Base-by-base conservation (phyloP, 176 grass and related monocot species). In the Musa itinerans region DNA sequence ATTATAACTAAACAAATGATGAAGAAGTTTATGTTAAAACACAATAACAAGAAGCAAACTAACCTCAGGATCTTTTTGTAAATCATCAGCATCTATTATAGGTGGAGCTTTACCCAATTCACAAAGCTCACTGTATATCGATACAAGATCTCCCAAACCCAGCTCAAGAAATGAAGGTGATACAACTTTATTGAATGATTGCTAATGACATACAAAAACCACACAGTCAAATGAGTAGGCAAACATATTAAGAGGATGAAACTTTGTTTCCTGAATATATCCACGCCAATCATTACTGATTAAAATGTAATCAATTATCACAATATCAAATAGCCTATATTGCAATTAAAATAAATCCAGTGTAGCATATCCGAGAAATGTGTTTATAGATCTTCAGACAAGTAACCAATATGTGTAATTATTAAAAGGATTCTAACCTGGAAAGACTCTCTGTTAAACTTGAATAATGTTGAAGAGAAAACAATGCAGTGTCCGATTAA, bases 1-100 rank as follows among this genome's bases (percentile, higher is more conserved):
- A 8, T 1, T 68, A 3, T 43, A 62, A 62, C 10, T 8, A 68
- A 29, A 48, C 8, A 15, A n/a, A 20, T 62, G 34, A 43, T 5
- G 4, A 43, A 43, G 4, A 43, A 43, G 34, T 43, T 43, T 43
- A 43, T 43, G 34, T 13, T 17, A 68, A 11, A 48, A 48, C 11
- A 68, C 4, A 73, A 73, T 17, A 74, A 9, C 7, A 66, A 16
- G n/a, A 66, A 52, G 82, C 17, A 65, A 57, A 83, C 70, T 76
- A 73, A 98, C 94, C 94, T 98, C 82, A 62, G 94, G 90, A 75
- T 98, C 59, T 19, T 57, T 80, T 71, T 79, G 86, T 72, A 98
- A 84, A 82, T 98, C 94, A 73, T 98, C 94, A 72, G 94, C 86
- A 89, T 98, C 90, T 89, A 98, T 93, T 72, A 98, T 78, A 57